Evolutionary conservation across 2,329 filamentous ascomycete genomes (phyloP), one percentile per base, ranked within the genome.

Genomic region (Cladophialophora exuberans): DNA sequence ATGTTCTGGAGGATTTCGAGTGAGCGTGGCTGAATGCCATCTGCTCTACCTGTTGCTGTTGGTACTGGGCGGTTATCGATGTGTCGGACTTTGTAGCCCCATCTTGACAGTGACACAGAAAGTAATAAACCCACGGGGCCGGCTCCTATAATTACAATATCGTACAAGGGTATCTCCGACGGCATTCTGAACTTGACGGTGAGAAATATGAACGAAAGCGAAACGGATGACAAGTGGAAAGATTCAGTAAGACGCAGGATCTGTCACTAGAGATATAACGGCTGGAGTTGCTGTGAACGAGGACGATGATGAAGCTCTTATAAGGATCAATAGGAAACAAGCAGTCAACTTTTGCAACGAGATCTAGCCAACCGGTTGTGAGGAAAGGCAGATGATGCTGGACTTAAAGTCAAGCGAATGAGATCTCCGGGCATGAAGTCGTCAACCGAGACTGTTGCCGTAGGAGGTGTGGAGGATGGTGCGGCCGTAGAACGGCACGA

Each of bases 31-130:
- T 96, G 91, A 54, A 97, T 95, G 59, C 90, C 91, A 73, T 96
- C 91, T 52, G 91, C 92, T 61, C 91, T 88, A 49, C 91, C 91
- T 17, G 90, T 96, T 2, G 84, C 77, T 10, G 91, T 96, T 13
- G 91, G 91, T 66, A 93, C 88, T 2, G 90, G 79, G 56, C 91
- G 83, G 73, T 95, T 96, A 75, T 96, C 92, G 68, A 96, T 90
- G 74, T 96, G 90, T 78, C 93, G 96, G 72, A 97, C 90, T 71
- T 85, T 90, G 79, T 96, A 97, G 17, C 92, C 92, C 90, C 91
- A 96, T 76, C 91, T 82, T 57, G 90, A 89, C 59, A 97, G 82
- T 69, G 89, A 93, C 25, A 91, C 91, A 6, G 90, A 94, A 20
- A 96, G 81, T 74, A 95, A 86, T 54, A 96, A 82, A 52, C 92